Evolutionary conservation across 768 basidiomycete genomes (phyloP).

Genomic region (Serendipita sp.): DNA sequence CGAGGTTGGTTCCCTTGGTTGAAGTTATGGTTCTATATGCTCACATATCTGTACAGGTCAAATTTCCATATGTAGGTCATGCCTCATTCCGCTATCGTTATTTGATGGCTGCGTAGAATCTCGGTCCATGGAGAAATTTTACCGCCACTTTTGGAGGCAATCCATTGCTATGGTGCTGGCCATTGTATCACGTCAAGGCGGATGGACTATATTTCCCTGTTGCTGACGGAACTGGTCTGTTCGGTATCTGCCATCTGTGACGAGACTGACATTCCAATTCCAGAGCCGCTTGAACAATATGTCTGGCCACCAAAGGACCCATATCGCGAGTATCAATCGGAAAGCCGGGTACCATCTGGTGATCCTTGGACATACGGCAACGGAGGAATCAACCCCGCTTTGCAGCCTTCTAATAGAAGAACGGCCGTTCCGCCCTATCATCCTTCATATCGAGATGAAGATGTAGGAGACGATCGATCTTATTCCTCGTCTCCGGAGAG

Average conservation of each 20-base stretch:
- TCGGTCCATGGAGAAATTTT: conserved; percentile 61
- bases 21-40: conserved; percentile 4
- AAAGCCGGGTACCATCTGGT: conserved; percentile 25
- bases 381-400: conserved; percentile 55
- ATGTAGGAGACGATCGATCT: conserved; percentile 17
- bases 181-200: conserved; percentile 41
- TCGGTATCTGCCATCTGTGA: conserved; percentile 20
- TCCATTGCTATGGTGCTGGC: conserved; percentile 74
- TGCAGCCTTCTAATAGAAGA: conserved; percentile 36
- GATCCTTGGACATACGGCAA: conserved; percentile 84
- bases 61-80: conserved; percentile 75
- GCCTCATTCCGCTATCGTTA: conserved; percentile 3
- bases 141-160: conserved; percentile 62
- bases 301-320: conserved; percentile 70
- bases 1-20: conserved; percentile 32
- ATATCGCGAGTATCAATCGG: conserved; percentile 13
- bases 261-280: not conserved
- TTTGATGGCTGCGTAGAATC: conserved; percentile 35
- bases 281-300: conserved; percentile 25
- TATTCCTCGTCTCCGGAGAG: conserved; percentile 13
- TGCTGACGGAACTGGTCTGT: conserved; percentile 61
- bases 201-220: conserved; percentile 67
- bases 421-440: conserved; percentile 58
- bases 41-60: conserved; percentile 34
- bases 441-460: conserved; percentile 39